These are phyloP conservation scores for Pseudogymnoascus sp. DNA, from an alignment of 2,329 filamentous ascomycete species.

Conservation along the genomic window DNA sequence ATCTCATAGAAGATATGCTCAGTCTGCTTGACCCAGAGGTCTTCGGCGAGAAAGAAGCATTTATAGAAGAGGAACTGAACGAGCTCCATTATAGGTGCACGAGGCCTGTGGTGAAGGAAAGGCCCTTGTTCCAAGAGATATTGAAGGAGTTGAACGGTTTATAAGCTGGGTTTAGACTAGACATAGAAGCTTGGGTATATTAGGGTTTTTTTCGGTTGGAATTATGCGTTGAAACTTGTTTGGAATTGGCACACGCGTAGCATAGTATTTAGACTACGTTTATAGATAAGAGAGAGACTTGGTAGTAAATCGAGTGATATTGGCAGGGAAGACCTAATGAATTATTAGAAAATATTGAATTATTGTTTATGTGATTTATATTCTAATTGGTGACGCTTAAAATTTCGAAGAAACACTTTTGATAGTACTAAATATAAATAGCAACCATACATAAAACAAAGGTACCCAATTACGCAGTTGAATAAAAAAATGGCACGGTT, in stretches of 20 bases:
- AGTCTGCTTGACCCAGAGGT: constrained; percentile 15
- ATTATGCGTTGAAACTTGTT: background rate
- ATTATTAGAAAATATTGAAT: background rate
- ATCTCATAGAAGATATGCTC: constrained; percentile 39
- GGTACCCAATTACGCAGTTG: too few relatives aligned
- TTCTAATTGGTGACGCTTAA: background rate
- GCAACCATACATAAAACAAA: too few relatives aligned
- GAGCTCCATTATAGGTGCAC: constrained; percentile 24
- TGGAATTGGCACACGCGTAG: background rate
- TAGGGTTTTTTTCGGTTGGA: background rate
- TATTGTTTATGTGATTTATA: background rate
- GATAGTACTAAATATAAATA: too few relatives aligned
- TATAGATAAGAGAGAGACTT: background rate
- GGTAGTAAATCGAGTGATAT: background rate
- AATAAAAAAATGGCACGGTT: too few relatives aligned
- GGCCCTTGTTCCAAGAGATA: constrained; percentile 23
- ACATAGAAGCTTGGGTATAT: background rate
- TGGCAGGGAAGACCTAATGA: background rate
- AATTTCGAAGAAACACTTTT: too few relatives aligned
- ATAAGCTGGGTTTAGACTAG: constrained; percentile 9
- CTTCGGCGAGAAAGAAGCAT: constrained; percentile 22
- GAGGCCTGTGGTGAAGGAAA: constrained; percentile 21
- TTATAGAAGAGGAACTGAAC: constrained; percentile 22
- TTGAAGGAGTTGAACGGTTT: constrained; percentile 17
- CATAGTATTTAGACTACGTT: background rate